phyloP scores from a whole-genome alignment of 2,329 filamentous ascomycete species.

The Penicillium italicum region DNA sequence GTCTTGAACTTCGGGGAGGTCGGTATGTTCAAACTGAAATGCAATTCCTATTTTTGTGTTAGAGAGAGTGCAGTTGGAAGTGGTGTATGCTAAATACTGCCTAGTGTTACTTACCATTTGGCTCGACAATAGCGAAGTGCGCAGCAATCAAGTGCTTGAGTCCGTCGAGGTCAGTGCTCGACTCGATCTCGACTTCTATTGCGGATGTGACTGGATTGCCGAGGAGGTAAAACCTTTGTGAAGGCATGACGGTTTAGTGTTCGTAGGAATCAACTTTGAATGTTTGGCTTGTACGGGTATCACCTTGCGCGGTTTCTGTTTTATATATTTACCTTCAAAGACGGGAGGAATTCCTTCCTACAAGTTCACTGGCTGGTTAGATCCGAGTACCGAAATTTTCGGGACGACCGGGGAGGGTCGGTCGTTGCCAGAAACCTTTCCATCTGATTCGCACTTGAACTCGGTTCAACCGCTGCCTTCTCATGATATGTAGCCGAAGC shows the following conservation, averaged over 20 bases:
- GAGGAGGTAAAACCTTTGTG: constrained; percentile 21
- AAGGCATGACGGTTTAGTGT: constrained; percentile 10
- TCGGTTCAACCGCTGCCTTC: neutral
- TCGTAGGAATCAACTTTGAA: neutral
- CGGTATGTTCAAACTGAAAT: constrained; percentile 17
- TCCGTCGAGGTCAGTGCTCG: neutral
- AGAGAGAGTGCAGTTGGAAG: neutral
- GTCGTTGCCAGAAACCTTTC: neutral
- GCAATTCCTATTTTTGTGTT: constrained; percentile 15
- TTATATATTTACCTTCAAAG: neutral
- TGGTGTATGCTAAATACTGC: neutral
- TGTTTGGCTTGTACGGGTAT: neutral
- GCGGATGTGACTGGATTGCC: constrained; percentile 13
- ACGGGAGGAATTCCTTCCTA: neutral
- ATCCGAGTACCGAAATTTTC: neutral
- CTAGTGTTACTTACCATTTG: neutral
- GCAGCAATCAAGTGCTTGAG: constrained; percentile 9
- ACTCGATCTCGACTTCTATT: constrained; percentile 1
- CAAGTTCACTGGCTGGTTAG: neutral
- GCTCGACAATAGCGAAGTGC: constrained; percentile 12
- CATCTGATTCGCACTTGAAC: neutral
- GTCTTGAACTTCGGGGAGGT: neutral
- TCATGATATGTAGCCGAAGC: neutral
- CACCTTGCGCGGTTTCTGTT: neutral
- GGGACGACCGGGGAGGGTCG: neutral